A percentile compares a stretch with the other conserved stretches of the same genome.
Evolutionary conservation across 2,329 filamentous ascomycete species (phyloP).

Genomic region (Talaromyces albobiverticillius): DNA sequence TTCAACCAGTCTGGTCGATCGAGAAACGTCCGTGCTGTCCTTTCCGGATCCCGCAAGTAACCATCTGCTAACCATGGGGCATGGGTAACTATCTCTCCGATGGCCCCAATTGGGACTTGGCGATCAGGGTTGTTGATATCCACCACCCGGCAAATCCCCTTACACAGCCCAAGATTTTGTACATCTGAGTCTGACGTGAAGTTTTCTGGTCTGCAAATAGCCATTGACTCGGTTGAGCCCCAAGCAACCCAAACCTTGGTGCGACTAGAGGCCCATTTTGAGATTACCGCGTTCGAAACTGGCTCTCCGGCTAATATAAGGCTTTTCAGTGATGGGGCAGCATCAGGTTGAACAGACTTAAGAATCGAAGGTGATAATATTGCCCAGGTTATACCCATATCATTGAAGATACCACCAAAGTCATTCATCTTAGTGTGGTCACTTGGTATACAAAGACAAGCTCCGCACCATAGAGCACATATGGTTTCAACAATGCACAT

Average conservation of each 20-base stretch:
- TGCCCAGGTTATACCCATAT: conserved; percentile 52
- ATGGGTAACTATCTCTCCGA: conserved; percentile 41
- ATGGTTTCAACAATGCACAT: conserved; percentile 54
- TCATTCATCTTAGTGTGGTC: conserved; percentile 48
- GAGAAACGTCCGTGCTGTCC: conserved; percentile 35
- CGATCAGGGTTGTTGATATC: conserved; percentile 43
- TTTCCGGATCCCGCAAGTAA: conserved; percentile 42
- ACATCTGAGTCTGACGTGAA: not conserved
- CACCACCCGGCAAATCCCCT: conserved; percentile 47
- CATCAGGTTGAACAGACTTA: conserved; percentile 16
- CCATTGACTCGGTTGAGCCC: not conserved
- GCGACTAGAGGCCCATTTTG: not conserved
- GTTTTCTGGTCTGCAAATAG: not conserved
- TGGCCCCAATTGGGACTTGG: conserved; percentile 40
- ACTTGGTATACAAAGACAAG: conserved; percentile 58
- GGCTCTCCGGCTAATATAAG: not conserved
- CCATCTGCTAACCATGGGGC: conserved; percentile 39
- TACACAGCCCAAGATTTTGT: conserved; percentile 24
- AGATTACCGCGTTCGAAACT: not conserved
- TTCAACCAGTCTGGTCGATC: conserved; percentile 35
- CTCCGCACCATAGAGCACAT: conserved; percentile 54
- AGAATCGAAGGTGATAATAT: conserved; percentile 61
- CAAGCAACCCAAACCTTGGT: not conserved
- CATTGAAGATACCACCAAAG: conserved; percentile 48
- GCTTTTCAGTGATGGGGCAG: not conserved